Evolutionary conservation across 306 rosid genomes (phyloP).

Genomic region (Prunus persica): DNA sequence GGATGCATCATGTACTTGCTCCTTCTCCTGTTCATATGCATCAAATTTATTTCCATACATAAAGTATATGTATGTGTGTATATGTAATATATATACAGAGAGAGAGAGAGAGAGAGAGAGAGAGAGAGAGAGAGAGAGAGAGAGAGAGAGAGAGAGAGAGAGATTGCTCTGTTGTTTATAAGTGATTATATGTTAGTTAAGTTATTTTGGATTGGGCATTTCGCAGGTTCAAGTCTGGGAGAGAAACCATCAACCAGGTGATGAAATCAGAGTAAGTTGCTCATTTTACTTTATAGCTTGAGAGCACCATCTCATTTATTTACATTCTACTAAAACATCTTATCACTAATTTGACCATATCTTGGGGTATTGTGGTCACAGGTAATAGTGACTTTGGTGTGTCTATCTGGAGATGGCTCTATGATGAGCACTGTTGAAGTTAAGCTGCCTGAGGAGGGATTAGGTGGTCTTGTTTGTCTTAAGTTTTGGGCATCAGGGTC

Average conservation of each 20-base stretch:
- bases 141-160: not conserved
- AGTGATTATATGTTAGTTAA: conserved; percentile 6
- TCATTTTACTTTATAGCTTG: conserved; percentile 14
- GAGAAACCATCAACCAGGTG: conserved; percentile 95
- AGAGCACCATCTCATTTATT: not conserved
- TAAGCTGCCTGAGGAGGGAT: conserved; percentile 76
- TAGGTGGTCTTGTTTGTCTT: conserved; percentile 80
- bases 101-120: not conserved
- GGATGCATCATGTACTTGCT: not conserved
- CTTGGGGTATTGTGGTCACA: conserved; percentile 32
- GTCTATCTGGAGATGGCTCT: conserved; percentile 77
- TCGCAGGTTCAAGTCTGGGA: conserved; percentile 91
- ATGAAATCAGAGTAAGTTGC: conserved; percentile 76
- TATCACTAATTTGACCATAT: conserved; percentile 3
- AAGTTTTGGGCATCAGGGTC: conserved; percentile 81
- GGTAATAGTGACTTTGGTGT: conserved; percentile 68
- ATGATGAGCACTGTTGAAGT: conserved; percentile 86
- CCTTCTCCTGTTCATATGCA: not conserved
- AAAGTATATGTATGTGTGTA: too few species aligned
- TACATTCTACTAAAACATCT: not conserved
- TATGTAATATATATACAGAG: not conserved
- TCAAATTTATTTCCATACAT: too few species aligned
- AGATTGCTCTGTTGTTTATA: not conserved
- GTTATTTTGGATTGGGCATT: conserved; percentile 9
- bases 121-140: not conserved